phyloP scores from a whole-genome alignment of 1,284 basidiomycete genomes.

The Microstroma glucosiphilum region DNA sequence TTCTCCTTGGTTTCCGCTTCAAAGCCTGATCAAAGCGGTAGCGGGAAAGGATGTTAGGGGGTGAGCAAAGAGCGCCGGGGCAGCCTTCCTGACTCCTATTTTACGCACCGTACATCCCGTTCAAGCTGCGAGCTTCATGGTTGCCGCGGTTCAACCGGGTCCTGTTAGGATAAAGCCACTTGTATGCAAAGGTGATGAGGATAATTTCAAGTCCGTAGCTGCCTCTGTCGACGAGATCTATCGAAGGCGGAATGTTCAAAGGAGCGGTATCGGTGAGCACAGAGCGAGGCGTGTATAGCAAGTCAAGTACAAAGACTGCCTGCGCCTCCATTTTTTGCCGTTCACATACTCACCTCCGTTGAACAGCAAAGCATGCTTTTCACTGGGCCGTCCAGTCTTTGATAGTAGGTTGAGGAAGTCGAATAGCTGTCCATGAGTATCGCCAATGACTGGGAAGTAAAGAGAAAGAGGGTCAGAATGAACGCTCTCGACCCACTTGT shows the following conservation, averaged over 20 bases:
- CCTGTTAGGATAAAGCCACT: conserved; percentile 60
- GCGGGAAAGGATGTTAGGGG: too few species aligned
- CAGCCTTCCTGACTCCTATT: too few species aligned
- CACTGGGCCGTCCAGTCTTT: conserved; percentile 62
- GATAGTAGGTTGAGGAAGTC: conserved; percentile 82
- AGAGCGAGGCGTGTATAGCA: too few species aligned
- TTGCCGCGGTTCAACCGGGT: conserved; percentile 67
- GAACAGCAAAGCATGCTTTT: conserved; percentile 45
- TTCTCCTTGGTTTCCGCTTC: conserved; percentile 81
- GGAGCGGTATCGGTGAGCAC: conserved; percentile 44
- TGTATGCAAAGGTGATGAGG: conserved; percentile 86
- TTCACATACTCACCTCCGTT: conserved; percentile 25
- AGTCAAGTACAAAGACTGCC: too few species aligned
- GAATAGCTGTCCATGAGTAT: conserved; percentile 62
- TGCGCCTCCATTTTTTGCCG: too few species aligned
- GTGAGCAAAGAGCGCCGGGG: too few species aligned
- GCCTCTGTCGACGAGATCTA: conserved; percentile 73
- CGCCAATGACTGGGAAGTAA: conserved; percentile 37
- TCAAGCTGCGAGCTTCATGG: conserved; percentile 88
- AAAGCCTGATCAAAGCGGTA: too few species aligned
- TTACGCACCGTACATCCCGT: conserved; percentile 56
- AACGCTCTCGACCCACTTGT: background rate
- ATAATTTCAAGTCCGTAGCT: conserved; percentile 97
- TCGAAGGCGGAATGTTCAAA: background rate
- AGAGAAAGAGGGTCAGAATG: conserved; percentile 8